Conservation (phyloP, 495 filamentous ascomycete genomes). For the Articulospora tetracladia region DNA sequence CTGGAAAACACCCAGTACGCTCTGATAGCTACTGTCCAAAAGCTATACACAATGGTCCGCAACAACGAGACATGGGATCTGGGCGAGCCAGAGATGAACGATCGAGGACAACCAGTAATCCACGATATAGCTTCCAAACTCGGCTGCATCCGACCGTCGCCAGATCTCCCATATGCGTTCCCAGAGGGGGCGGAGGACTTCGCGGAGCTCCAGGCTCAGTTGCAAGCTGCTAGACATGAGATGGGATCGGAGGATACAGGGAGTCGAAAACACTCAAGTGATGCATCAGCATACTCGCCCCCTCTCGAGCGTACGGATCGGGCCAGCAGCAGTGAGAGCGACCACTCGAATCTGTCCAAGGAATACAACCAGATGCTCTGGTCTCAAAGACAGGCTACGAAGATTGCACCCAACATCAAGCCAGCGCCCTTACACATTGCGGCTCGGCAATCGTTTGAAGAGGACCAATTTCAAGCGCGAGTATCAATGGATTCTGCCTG, state of each 20-base stretch:
- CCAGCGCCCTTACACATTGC: slow-evolving; percentile 6
- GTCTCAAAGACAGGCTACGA: slow-evolving; percentile 9
- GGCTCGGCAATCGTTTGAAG: slow-evolving; percentile 3
- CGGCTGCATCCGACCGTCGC: slow-evolving; percentile 51
- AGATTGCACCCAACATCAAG: not conserved
- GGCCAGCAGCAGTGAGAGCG: slow-evolving; percentile 43
- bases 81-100: slow-evolving; percentile 52
- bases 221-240: slow-evolving; percentile 38
- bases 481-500: slow-evolving; percentile 15
- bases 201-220: slow-evolving; percentile 30
- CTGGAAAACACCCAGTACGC: slow-evolving; percentile 55
- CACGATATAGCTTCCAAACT: slow-evolving; percentile 55
- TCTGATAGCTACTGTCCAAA: slow-evolving; percentile 52
- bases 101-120: slow-evolving; percentile 50
- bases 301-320: slow-evolving; percentile 36
- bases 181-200: slow-evolving; percentile 50
- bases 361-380: slow-evolving; percentile 35
- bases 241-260: slow-evolving; percentile 17
- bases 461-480: slow-evolving; percentile 7
- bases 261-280: slow-evolving; percentile 26
- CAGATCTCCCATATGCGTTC: slow-evolving; percentile 51
- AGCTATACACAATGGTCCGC: slow-evolving; percentile 54
- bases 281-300: slow-evolving; percentile 15
- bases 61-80: slow-evolving; percentile 50
- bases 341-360: slow-evolving; percentile 47